A percentile compares a stretch with the other conserved stretches of the same genome.
phyloP scores from a whole-genome alignment of 768 basidiomycete species.

The Boletus huronensis region DNA sequence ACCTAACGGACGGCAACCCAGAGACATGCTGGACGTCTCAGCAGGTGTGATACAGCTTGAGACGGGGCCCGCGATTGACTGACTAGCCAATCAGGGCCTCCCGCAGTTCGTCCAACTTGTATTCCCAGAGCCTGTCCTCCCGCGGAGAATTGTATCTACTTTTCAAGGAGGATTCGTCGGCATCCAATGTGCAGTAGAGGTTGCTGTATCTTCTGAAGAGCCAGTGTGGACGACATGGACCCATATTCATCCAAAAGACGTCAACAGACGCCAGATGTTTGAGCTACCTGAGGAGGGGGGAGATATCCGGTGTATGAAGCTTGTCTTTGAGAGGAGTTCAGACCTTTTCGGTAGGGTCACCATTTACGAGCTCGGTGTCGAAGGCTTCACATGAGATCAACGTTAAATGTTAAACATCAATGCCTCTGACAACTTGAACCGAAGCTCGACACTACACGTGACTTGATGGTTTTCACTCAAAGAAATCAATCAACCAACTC shows the following conservation, averaged over 20 bases:
- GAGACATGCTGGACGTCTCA: slow-evolving; percentile 87
- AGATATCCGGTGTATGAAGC: slow-evolving; percentile 46
- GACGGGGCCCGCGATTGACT: not conserved
- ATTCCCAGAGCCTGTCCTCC: slow-evolving; percentile 52
- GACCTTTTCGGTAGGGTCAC: slow-evolving; percentile 84
- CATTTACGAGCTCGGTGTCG: slow-evolving; percentile 56
- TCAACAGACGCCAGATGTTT: slow-evolving; percentile 70
- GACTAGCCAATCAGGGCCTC: slow-evolving; percentile 50
- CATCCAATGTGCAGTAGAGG: slow-evolving; percentile 52
- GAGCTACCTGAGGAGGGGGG: slow-evolving; percentile 36
- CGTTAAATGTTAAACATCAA: not conserved
- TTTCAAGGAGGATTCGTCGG: slow-evolving; percentile 90
- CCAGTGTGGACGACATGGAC: slow-evolving; percentile 49
- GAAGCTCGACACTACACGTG: not conserved
- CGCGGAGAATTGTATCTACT: slow-evolving; percentile 54
- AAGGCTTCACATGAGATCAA: slow-evolving; percentile 20
- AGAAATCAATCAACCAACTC: slow-evolving; percentile 26
- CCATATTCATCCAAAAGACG: slow-evolving; percentile 73
- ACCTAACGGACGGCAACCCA: slow-evolving; percentile 63
- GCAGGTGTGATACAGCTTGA: slow-evolving; percentile 44
- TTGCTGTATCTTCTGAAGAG: slow-evolving; percentile 31
- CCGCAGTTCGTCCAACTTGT: slow-evolving; percentile 71
- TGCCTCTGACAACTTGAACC: not conserved
- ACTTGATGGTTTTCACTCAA: slow-evolving; percentile 5
- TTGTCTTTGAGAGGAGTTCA: slow-evolving; percentile 78